phyloP scores from a whole-genome alignment of 2,329 filamentous ascomycete species.

The Didymella keratinophila region DNA sequence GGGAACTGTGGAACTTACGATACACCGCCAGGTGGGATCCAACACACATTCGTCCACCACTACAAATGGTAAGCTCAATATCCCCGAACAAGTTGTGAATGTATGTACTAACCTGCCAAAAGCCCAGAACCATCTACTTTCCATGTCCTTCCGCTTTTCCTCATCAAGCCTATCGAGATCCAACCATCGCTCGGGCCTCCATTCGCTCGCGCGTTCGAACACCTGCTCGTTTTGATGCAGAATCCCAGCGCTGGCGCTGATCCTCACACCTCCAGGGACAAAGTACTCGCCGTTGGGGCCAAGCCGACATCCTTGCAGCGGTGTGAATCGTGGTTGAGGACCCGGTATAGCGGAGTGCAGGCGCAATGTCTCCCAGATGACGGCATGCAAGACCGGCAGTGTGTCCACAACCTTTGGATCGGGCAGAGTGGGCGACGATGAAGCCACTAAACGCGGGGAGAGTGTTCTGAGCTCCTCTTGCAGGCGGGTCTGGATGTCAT shows the following conservation, averaged over 20 bases:
- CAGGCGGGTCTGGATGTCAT: slow-evolving; percentile 51
- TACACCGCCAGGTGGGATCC: slow-evolving; percentile 59
- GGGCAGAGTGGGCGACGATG: slow-evolving; percentile 40
- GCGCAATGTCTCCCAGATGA: slow-evolving; percentile 68
- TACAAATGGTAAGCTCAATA: slow-evolving; percentile 31
- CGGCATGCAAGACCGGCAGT: slow-evolving; percentile 65
- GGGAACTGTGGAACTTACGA: slow-evolving; percentile 45
- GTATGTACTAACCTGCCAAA: slow-evolving; percentile 53
- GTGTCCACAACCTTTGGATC: slow-evolving; percentile 55
- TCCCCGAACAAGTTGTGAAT: not conserved
- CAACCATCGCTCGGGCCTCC: slow-evolving; percentile 54
- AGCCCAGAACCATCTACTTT: slow-evolving; percentile 59
- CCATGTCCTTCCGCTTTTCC: slow-evolving; percentile 53
- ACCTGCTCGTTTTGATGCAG: slow-evolving; percentile 57
- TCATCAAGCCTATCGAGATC: slow-evolving; percentile 47
- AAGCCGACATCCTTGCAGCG: slow-evolving; percentile 50
- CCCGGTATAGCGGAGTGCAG: slow-evolving; percentile 69
- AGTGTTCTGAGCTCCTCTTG: slow-evolving; percentile 50
- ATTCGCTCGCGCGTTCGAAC: slow-evolving; percentile 53
- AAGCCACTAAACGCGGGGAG: slow-evolving; percentile 34
- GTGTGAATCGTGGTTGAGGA: slow-evolving; percentile 66
- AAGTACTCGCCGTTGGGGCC: slow-evolving; percentile 48
- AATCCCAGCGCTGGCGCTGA: slow-evolving; percentile 57
- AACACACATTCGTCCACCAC: slow-evolving; percentile 60
- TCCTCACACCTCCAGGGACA: slow-evolving; percentile 54